These are phyloP conservation scores for Candida sp. DNA, from an alignment of 1,139 yeast genomes.

Conservation along the genomic window DNA sequence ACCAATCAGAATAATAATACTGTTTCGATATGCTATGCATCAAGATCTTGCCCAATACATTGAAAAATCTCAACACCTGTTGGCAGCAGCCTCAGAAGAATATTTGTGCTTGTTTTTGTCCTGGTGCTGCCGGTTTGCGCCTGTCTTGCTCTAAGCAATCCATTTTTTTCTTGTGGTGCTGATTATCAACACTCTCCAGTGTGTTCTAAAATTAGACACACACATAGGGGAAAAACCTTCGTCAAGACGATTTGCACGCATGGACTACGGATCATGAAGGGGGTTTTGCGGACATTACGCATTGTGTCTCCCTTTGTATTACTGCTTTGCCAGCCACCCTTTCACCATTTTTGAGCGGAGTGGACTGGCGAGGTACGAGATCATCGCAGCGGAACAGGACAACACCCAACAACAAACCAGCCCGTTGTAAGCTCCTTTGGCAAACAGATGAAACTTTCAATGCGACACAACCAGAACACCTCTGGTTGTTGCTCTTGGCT, in stretches of 20 bases:
- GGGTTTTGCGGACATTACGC: neutral
- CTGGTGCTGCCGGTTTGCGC: too few relatives aligned
- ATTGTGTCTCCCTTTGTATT: neutral
- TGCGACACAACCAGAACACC: too few relatives aligned
- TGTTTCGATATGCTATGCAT: neutral
- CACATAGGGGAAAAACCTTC: neutral
- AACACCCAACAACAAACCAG: neutral
- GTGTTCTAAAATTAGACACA: neutral
- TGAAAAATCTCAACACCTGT: neutral
- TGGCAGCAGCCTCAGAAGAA: neutral
- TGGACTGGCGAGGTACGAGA: neutral
- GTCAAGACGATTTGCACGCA: neutral
- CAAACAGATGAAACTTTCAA: too few relatives aligned
- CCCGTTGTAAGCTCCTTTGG: neutral
- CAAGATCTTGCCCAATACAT: neutral
- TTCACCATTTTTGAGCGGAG: neutral
- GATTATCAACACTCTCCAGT: neutral
- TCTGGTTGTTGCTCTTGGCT: too few relatives aligned
- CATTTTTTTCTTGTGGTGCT: too few relatives aligned
- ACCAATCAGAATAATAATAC: neutral
- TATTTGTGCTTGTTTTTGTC: neutral
- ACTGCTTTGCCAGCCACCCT: neutral
- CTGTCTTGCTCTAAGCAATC: too few relatives aligned
- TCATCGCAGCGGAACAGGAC: neutral
- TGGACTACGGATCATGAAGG: neutral